Conservation (phyloP, 805 yeast genomes). For the Ogataea populi-albae region DNA sequence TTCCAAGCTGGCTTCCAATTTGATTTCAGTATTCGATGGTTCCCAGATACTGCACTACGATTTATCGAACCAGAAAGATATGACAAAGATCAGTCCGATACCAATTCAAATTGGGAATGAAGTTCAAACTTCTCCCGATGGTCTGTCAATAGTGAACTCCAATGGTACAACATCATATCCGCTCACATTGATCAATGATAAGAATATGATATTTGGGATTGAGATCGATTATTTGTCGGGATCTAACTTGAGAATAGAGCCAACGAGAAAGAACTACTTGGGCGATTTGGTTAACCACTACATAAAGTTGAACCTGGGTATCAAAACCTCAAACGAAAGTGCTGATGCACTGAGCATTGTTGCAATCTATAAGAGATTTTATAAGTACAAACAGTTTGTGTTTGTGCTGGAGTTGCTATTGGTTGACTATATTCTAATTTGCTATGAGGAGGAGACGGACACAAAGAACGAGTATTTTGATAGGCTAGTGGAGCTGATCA, state of each 20-base stretch:
- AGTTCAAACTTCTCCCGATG: slow-evolving; percentile 5
- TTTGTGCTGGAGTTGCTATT: slow-evolving; percentile 50
- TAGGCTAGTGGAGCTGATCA: slow-evolving; percentile 32
- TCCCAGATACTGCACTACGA: slow-evolving; percentile 32
- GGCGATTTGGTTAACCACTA: slow-evolving; percentile 48
- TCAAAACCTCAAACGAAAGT: slow-evolving; percentile 12
- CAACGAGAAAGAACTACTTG: slow-evolving; percentile 42
- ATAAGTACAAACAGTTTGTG: slow-evolving; percentile 40
- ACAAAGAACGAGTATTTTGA: slow-evolving; percentile 25
- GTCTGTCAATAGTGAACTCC: slow-evolving; percentile 20
- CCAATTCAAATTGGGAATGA: slow-evolving; percentile 33
- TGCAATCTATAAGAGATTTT: slow-evolving; percentile 36
- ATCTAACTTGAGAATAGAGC: slow-evolving; percentile 27
- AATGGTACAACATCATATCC: slow-evolving; percentile 46
- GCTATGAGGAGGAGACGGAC: slow-evolving; percentile 33
- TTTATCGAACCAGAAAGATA: slow-evolving; percentile 23
- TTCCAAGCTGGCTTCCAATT: slow-evolving; percentile 25
- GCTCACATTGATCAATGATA: slow-evolving; percentile 41
- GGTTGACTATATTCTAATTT: slow-evolving; percentile 35
- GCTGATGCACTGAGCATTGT: slow-evolving; percentile 26
- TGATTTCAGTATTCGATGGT: slow-evolving; percentile 34
- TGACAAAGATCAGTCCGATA: slow-evolving; percentile 28
- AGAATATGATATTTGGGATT: slow-evolving; percentile 49
- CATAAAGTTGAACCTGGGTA: slow-evolving; percentile 31
- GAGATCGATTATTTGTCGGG: slow-evolving; percentile 38